A percentile compares a stretch with the other conserved stretches of the same genome.
phyloP scores from a whole-genome alignment of 768 basidiomycete genomes.

The Auricularia cornea region DNA sequence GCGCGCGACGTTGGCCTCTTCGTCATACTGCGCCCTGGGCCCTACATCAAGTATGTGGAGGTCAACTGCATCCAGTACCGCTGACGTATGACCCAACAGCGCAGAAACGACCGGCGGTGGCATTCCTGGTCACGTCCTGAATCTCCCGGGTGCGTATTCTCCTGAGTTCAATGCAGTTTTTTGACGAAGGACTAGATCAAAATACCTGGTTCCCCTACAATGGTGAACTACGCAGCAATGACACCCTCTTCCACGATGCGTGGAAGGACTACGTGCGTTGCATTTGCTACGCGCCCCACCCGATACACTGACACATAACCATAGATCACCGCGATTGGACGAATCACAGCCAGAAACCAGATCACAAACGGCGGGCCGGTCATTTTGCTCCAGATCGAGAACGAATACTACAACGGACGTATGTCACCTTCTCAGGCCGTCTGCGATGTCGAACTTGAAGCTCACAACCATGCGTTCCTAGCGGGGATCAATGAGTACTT shows the following conservation, averaged over 20 bases:
- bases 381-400: conserved; percentile 24
- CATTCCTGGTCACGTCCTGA: conserved; percentile 24
- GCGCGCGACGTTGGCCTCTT: background rate
- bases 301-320: background rate
- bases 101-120: conserved; percentile 75
- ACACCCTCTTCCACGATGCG: conserved; percentile 56
- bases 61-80: too few species aligned
- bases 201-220: conserved; percentile 58
- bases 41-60: background rate
- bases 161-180: too few species aligned
- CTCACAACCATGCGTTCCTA: background rate
- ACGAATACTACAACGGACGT: conserved; percentile 1
- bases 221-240: conserved; percentile 62
- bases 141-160: background rate
- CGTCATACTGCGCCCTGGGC: background rate
- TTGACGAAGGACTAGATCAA: background rate
- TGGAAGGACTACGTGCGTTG: conserved; percentile 51
- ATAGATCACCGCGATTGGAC: conserved; percentile 51
- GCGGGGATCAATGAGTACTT: background rate
- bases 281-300: background rate
- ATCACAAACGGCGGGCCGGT: conserved; percentile 67
- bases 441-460: background rate
- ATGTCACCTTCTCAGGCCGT: background rate
- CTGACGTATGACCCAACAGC: background rate
- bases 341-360: conserved; percentile 54